Conservation (phyloP, 2,329 filamentous ascomycete genomes). For the Fusarium sp. region DNA sequence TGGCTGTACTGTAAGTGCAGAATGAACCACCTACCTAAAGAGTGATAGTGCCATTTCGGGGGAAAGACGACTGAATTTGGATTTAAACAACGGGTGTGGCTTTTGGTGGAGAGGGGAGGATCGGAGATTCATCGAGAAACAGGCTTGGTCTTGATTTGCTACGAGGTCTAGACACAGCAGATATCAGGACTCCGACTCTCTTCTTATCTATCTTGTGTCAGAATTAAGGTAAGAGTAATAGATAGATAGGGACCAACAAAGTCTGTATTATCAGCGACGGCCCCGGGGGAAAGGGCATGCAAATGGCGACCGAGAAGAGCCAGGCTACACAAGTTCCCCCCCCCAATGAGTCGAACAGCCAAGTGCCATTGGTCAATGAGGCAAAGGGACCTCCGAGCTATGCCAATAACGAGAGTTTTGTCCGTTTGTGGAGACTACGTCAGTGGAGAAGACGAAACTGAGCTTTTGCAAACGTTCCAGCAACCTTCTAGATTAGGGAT, state of each 20-base stretch:
- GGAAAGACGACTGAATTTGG: not conserved
- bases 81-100: not conserved
- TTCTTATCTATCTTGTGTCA: not conserved
- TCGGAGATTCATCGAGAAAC: not conserved
- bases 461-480: constrained; percentile 39
- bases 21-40: constrained; percentile 8
- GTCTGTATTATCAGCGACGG: not conserved
- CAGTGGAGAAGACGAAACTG: constrained; percentile 2
- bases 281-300: not conserved
- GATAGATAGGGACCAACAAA: not conserved
- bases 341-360: not conserved
- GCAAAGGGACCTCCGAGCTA: constrained; percentile 1
- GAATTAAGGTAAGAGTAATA: too few species aligned
- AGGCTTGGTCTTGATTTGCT: not conserved
- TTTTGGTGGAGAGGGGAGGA: not conserved
- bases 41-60: not conserved
- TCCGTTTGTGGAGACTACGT: constrained; percentile 29
- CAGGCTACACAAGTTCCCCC: constrained; percentile 19
- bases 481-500: constrained; percentile 42
- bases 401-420: not conserved
- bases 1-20: not conserved
- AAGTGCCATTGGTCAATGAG: not conserved
- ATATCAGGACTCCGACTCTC: not conserved
- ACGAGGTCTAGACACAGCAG: constrained; percentile 2
- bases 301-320: not conserved